Evolutionary conservation across 2,329 filamentous ascomycete species (phyloP).

Genomic region (Aureobasidium namibiae): DNA sequence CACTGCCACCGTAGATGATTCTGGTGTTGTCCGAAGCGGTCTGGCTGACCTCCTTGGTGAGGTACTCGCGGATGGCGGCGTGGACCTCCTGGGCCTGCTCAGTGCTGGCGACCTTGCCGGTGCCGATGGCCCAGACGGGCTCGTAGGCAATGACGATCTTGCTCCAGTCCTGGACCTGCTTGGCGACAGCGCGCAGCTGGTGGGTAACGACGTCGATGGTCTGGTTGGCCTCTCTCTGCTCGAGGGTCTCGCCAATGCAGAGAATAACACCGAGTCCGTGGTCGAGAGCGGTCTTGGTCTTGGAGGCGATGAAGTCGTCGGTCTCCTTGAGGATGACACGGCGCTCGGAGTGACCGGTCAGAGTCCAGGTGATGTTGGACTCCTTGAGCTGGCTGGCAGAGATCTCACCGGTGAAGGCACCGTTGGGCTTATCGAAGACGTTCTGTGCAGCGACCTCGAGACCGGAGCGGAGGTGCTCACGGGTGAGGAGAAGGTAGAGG

Average conservation of each 20-base stretch:
- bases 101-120: constrained; percentile 83
- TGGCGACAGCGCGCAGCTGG: constrained; percentile 76
- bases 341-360: constrained; percentile 92
- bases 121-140: constrained; percentile 92
- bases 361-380: constrained; percentile 76
- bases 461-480: constrained; percentile 64
- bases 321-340: constrained; percentile 81
- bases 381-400: constrained; percentile 87
- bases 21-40: constrained; percentile 78
- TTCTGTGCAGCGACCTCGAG: constrained; percentile 92
- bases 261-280: constrained; percentile 86
- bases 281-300: constrained; percentile 88
- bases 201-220: constrained; percentile 78
- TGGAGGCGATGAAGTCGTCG: constrained; percentile 75
- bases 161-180: constrained; percentile 76
- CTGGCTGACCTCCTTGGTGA: constrained; percentile 64
- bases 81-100: constrained; percentile 92
- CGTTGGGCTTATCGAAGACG: constrained; percentile 70
- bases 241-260: constrained; percentile 49
- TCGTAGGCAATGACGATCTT: constrained; percentile 97
- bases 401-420: constrained; percentile 85
- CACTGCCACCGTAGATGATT: constrained; percentile 93
- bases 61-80: constrained; percentile 83
- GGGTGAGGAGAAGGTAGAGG: constrained; percentile 82
- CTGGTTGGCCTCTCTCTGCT: constrained; percentile 35